These are phyloP conservation scores for Rutstroemia sp. DNA, from an alignment of 2,329 filamentous ascomycete genomes.

Conservation along the genomic window DNA sequence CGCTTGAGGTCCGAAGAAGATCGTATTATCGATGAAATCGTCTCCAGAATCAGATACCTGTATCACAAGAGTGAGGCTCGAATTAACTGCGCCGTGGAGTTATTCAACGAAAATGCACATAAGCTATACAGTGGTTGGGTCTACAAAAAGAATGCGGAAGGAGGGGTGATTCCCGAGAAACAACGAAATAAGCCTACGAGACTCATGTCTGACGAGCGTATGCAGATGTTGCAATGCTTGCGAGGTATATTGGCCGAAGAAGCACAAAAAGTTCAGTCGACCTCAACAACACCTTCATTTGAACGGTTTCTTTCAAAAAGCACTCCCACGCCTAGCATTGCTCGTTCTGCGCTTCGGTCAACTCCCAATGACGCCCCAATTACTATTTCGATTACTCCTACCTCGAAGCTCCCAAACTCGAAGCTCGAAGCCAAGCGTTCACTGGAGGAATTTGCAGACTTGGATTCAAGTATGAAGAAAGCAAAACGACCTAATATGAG, in stretches of 20 bases:
- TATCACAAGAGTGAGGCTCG: neutral
- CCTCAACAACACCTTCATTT: neutral
- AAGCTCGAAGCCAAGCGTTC: neutral
- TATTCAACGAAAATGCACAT: neutral
- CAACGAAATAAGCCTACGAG: slow-evolving; percentile 10
- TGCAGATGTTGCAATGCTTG: slow-evolving; percentile 9
- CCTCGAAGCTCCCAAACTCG: too few relatives aligned
- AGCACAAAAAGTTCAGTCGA: neutral
- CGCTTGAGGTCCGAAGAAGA: neutral
- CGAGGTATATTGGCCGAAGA: neutral
- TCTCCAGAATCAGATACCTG: neutral
- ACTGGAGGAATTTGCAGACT: neutral
- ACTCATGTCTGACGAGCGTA: slow-evolving; percentile 7
- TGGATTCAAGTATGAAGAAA: neutral
- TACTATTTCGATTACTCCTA: neutral
- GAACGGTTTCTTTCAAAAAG: neutral
- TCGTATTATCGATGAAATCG: neutral
- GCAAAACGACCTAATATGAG: neutral
- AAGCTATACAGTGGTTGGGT: slow-evolving; percentile 15
- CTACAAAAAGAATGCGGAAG: slow-evolving; percentile 15
- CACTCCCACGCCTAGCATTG: neutral
- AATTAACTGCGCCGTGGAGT: neutral
- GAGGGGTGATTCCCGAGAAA: slow-evolving; percentile 13
- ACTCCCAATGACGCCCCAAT: neutral
- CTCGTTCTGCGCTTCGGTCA: neutral